These are phyloP conservation scores for Scleromitrula shiraiana DNA, from an alignment of 2,329 filamentous ascomycete species.

Conservation along the genomic window DNA sequence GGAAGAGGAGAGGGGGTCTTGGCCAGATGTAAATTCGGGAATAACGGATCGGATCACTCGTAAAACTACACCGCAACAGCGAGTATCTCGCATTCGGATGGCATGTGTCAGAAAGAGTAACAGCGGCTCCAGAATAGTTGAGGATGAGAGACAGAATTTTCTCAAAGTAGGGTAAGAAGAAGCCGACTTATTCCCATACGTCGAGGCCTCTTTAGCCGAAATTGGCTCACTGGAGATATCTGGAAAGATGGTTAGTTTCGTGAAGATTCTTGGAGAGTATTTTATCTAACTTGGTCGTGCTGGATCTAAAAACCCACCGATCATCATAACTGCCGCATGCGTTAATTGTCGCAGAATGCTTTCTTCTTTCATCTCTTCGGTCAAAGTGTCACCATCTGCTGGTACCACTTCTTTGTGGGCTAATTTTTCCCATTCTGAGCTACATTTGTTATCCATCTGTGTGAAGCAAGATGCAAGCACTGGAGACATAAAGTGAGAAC, in stretches of 20 bases:
- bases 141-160: slow-evolving; percentile 73
- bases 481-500: slow-evolving; percentile 74
- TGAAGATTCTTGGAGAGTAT: background rate
- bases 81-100: slow-evolving; percentile 80
- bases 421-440: slow-evolving; percentile 76
- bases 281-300: slow-evolving; percentile 50
- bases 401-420: slow-evolving; percentile 52
- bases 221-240: slow-evolving; percentile 2
- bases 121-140: slow-evolving; percentile 75
- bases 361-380: slow-evolving; percentile 96
- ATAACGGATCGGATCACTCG: slow-evolving; percentile 81
- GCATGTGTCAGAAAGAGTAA: slow-evolving; percentile 88
- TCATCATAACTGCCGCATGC: slow-evolving; percentile 85
- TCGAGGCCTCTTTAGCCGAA: slow-evolving; percentile 25
- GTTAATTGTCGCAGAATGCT: slow-evolving; percentile 90
- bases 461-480: slow-evolving; percentile 75
- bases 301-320: slow-evolving; percentile 81
- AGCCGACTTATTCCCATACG: slow-evolving; percentile 12
- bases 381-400: slow-evolving; percentile 68
- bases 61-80: slow-evolving; percentile 79
- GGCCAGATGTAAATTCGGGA: slow-evolving; percentile 59
- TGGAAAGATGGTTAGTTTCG: slow-evolving; percentile 13
- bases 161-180: slow-evolving; percentile 52
- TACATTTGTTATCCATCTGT: slow-evolving; percentile 82
- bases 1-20: slow-evolving; percentile 42